These are phyloP conservation scores for Furcasterigmium furcatum DNA, from an alignment of 2,329 filamentous ascomycete genomes.

Conservation along the genomic window DNA sequence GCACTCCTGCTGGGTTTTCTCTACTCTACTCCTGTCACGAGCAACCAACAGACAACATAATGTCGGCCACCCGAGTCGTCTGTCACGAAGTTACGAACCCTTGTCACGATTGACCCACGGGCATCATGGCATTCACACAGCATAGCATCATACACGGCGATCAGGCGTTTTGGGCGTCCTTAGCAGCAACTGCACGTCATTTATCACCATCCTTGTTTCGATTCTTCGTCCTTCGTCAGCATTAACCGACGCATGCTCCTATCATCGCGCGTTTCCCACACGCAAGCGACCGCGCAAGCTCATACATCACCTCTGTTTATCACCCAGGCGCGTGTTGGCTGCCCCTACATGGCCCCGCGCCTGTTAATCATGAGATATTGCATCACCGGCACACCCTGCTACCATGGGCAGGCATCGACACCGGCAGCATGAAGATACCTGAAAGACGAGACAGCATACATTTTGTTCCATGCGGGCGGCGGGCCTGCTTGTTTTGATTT, in stretches of 20 bases:
- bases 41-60: neutral
- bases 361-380: constrained; percentile 4
- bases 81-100: neutral
- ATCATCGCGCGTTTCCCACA: too few species aligned
- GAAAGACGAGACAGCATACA: constrained; percentile 1
- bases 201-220: too few species aligned
- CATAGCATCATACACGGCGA: neutral
- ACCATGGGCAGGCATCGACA: constrained; percentile 11
- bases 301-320: too few species aligned
- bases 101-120: neutral
- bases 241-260: too few species aligned
- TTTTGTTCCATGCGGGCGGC: neutral
- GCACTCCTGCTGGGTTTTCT: too few species aligned
- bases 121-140: neutral
- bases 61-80: neutral
- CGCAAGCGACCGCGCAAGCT: too few species aligned
- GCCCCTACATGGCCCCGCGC: too few species aligned
- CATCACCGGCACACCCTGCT: constrained; percentile 6
- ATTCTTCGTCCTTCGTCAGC: too few species aligned
- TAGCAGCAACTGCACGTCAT: neutral
- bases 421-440: constrained; percentile 6
- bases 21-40: too few species aligned
- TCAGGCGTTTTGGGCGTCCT: neutral
- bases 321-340: too few species aligned
- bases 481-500: neutral